Base-by-base conservation (phyloP, 176 grass and related monocot species). In the Triticum dicoccoides region DNA sequence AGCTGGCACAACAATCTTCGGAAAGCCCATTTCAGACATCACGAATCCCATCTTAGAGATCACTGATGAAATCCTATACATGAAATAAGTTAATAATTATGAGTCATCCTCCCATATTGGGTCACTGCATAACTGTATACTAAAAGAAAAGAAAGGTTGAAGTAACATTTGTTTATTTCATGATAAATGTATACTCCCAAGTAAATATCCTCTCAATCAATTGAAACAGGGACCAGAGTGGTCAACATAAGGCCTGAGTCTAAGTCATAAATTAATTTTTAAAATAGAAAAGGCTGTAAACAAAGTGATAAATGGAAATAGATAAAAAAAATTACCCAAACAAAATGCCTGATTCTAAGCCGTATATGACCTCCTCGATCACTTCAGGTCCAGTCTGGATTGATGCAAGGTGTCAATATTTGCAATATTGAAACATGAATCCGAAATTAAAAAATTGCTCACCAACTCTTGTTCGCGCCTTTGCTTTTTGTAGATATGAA, bases 21-120 rank as follows among this genome's bases (percentile, higher is more conserved):
- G 89, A 65, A 96, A 93, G 27, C 97, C 92, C 80, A 96, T 89
- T 83, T 94, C 97, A 15, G 90, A 96, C 87, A 99, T 89, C 65
- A 96, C 82, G 65, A 99, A 99, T 78, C 97, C 97, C 92, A 94
- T 96, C 85, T 96, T 99, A 83, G 97, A 99, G 61, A 99, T 96
- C 64, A 99, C 94, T 77, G 97, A 96, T 85, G 97, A 93, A 89
- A 99, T 90, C 85, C 96, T 96, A 89, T 65, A 72, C 34, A 83
- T 64, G n/a, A 56, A 68, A 82, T 56, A 76, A 27, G 72, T 66
- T 80, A 56, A 75, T 34, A 27, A 65, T 66, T 83, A 73, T 85
- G 49, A 88, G 51, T 76, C 35, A 51, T 85, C 61, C 1, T 63
- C 2, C 30, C 2, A 77, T 30, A 77, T 67, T 38, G 9, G 49